Percentiles rank a stretch among this genome's conserved stretches.
phyloP scores from a whole-genome alignment of 129 eudicot species.

The Smallanthus sonchifolius region DNA sequence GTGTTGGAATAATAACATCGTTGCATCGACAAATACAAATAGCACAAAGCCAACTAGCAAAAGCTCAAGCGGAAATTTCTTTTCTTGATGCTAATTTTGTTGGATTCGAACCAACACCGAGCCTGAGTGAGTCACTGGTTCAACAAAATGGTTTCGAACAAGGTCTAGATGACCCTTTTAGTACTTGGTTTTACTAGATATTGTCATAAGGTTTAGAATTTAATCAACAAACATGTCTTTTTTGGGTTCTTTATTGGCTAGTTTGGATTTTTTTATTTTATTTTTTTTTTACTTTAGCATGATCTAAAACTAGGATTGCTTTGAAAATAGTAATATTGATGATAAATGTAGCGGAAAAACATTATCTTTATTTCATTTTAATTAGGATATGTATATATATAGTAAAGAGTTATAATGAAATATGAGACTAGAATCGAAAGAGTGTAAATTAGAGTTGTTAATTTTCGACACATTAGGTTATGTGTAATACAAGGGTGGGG shows the following conservation, averaged over 20 bases:
- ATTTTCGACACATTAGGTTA: too few relatives aligned
- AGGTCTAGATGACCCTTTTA: slow-evolving; percentile 3
- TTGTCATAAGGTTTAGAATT: not conserved
- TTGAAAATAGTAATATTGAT: too few relatives aligned
- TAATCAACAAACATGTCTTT: not conserved
- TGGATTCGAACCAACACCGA: not conserved
- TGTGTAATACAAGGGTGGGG: too few relatives aligned
- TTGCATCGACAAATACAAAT: slow-evolving; percentile 31
- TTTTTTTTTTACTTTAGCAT: not conserved
- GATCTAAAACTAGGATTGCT: too few relatives aligned
- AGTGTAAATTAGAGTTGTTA: too few relatives aligned
- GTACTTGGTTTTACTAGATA: slow-evolving; percentile 12
- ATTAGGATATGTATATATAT: too few relatives aligned
- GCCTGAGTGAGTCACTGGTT: not conserved
- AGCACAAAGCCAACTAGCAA: slow-evolving; percentile 37
- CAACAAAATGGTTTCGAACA: slow-evolving; percentile 8
- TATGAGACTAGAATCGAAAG: too few relatives aligned
- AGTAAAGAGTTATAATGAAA: too few relatives aligned
- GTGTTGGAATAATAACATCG: slow-evolving; percentile 38
- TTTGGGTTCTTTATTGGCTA: not conserved
- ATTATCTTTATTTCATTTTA: too few relatives aligned
- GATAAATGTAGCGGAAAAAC: too few relatives aligned
- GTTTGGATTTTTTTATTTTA: not conserved
- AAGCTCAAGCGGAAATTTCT: slow-evolving; percentile 34
- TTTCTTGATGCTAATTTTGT: slow-evolving; percentile 23